Percentiles rank a stretch among this genome's conserved stretches.
Evolutionary conservation across 208 protist species (phyloP).

Genomic region (Tritrichomonas foetus): DNA sequence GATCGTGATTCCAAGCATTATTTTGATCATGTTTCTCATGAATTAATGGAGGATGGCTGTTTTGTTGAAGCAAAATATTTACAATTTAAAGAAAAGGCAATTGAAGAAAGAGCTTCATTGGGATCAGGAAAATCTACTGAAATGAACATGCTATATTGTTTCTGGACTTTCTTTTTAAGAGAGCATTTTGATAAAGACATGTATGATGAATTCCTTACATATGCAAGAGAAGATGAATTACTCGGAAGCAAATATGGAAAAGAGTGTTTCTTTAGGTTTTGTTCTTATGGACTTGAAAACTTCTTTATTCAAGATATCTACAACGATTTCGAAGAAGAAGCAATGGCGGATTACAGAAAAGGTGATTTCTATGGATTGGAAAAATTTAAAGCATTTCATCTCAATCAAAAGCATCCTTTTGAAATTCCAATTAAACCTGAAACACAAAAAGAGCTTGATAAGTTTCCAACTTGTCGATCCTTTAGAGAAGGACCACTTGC

Average conservation of each 20-base stretch:
- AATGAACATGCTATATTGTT: slow-evolving; percentile 15
- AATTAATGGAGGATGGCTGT: neutral
- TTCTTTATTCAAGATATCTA: neutral
- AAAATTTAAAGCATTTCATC: neutral
- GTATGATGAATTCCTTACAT: neutral
- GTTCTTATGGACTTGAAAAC: neutral
- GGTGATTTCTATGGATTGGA: neutral
- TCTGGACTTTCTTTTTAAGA: slow-evolving; percentile 8
- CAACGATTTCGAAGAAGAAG: neutral
- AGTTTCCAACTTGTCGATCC: neutral
- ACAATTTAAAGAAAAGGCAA: neutral
- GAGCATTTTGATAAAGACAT: neutral
- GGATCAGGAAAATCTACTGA: neutral
- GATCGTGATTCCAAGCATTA: neutral
- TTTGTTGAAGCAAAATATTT: neutral
- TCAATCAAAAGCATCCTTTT: neutral
- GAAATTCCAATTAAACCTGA: neutral
- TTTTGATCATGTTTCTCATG: neutral
- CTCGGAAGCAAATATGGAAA: neutral
- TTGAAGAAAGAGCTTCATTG: neutral
- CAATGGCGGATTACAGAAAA: neutral
- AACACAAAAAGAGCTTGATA: neutral
- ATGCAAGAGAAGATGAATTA: neutral
- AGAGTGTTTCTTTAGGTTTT: neutral
- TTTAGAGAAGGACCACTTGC: neutral